These are phyloP conservation scores for Angomonas deanei DNA, from an alignment of 208 protist species.

Conservation along the genomic window DNA sequence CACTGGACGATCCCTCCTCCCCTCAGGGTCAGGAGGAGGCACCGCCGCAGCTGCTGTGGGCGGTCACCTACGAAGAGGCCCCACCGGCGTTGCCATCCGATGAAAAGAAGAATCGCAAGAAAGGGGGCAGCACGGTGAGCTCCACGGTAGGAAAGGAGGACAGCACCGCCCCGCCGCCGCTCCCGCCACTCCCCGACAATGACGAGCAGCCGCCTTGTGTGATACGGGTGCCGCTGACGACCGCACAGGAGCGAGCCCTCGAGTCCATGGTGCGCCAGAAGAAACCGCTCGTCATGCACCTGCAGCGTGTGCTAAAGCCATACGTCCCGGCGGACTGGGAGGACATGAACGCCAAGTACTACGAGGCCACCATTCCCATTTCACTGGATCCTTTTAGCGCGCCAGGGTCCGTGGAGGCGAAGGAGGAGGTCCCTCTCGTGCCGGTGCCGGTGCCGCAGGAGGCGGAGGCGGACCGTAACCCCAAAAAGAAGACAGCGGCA, in stretches of 20 bases:
- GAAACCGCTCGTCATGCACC: constrained; percentile 42
- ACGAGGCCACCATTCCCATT: constrained; percentile 49
- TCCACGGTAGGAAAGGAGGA: constrained; percentile 5
- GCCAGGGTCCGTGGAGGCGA: constrained; percentile 51
- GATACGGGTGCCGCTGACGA: constrained; percentile 62
- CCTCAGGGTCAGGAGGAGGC: not conserved
- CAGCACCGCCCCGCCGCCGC: constrained; percentile 12
- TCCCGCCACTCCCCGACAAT: constrained; percentile 35
- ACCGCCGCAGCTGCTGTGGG: constrained; percentile 23
- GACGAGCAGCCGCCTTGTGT: constrained; percentile 58
- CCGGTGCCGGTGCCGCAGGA: constrained; percentile 4
- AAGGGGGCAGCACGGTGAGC: not conserved
- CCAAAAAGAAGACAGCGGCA: constrained; percentile 26
- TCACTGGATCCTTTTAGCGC: constrained; percentile 37
- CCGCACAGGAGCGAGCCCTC: constrained; percentile 37
- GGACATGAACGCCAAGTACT: constrained; percentile 72
- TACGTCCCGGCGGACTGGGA: constrained; percentile 77
- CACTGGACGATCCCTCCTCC: not conserved
- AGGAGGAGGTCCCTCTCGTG: constrained; percentile 30
- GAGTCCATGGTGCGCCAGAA: constrained; percentile 36
- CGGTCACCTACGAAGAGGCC: constrained; percentile 12
- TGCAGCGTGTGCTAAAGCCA: constrained; percentile 58
- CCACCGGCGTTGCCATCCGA: constrained; percentile 11
- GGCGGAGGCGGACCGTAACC: not conserved
- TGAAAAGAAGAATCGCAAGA: constrained; percentile 16